Base-by-base conservation (phyloP, 1,284 basidiomycete species). In the Boletus putidus region DNA sequence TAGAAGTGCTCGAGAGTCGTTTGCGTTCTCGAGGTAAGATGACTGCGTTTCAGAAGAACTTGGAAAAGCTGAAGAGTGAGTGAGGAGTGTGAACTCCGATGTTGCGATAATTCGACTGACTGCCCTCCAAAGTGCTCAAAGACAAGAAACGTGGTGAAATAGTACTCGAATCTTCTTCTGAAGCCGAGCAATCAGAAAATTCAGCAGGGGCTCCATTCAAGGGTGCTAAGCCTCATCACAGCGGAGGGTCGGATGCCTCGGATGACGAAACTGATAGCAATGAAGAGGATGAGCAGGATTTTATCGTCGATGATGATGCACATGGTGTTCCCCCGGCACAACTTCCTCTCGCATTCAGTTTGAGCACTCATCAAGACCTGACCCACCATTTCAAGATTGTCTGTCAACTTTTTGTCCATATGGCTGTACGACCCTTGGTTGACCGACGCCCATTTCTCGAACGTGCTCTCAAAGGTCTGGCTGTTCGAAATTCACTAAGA, bases 401-500 rank as follows among this genome's bases (percentile, higher is more conserved):
- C 35, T 93, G 91, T 65, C 92, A 95, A 68, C 82, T 94, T 44
- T 88, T 93, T 64, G 87, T 94, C 5, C 87, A 94, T 64, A 76
- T 94, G 43, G 88, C 88, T 23, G 84, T 92, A 35, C 81, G 77
- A 27, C 78, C 82, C 10, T 70, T 76, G n/a, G 70, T 70, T 10
- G 77, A 85, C 48, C 78, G 89, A 18, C 76, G 74, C 49, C 66
- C 74, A 8, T 87, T 83, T 65, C 83, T 88, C 80, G 69, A 81
- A 59, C 70, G 76, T 39, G 78, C 77, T 45, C 68, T 88, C 52
- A 77, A 79, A 70, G 77, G 90, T 88, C 59, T 69, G 47, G 21
- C n/a, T n/a, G 20, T 58, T 57, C 35, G 14, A 45, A 46, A 44
- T 53, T 21, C 23, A 27, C 21, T 6, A 7, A 35, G 20, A 46